A percentile compares a stretch with the other conserved stretches of the same genome.
Evolutionary conservation across 139 green algal species (phyloP).

Genomic region (Raphidocelis subcapitata): DNA sequence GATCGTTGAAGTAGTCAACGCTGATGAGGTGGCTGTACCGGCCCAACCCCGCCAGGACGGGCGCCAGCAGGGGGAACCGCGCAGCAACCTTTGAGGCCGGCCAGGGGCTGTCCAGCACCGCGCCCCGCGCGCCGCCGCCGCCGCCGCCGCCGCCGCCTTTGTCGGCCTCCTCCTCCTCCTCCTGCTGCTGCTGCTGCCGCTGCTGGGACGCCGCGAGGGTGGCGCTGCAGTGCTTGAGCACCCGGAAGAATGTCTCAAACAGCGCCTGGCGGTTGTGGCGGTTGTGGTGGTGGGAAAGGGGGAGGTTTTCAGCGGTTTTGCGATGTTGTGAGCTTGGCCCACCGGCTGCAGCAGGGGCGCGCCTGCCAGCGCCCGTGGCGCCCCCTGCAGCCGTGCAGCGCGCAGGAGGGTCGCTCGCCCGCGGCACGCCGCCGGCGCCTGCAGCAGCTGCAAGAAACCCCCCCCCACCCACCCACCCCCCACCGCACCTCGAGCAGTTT

Average conservation of each 20-base stretch:
- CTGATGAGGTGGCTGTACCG: conserved; percentile 76
- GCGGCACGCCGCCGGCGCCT: no score
- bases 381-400: no score
- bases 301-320: not conserved
- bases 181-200: conserved; percentile 2
- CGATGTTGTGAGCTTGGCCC: not conserved
- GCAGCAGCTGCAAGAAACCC: no score
- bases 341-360: not conserved
- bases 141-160: not conserved
- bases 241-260: conserved; percentile 80
- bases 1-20: conserved; percentile 80
- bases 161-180: not conserved
- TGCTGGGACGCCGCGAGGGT: conserved; percentile 10
- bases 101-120: not conserved
- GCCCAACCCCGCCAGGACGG: conserved; percentile 59
- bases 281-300: no score
- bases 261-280: conserved; percentile 46
- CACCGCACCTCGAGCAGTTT: not conserved
- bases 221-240: conserved; percentile 66
- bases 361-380: no score
- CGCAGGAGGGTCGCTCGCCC: no score
- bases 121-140: not conserved
- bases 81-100: conserved; percentile 11
- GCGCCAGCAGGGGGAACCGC: conserved; percentile 72
- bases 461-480: no score